Conservation (phyloP, 129 eudicot species). For the Flaveria ramosissima region DNA sequence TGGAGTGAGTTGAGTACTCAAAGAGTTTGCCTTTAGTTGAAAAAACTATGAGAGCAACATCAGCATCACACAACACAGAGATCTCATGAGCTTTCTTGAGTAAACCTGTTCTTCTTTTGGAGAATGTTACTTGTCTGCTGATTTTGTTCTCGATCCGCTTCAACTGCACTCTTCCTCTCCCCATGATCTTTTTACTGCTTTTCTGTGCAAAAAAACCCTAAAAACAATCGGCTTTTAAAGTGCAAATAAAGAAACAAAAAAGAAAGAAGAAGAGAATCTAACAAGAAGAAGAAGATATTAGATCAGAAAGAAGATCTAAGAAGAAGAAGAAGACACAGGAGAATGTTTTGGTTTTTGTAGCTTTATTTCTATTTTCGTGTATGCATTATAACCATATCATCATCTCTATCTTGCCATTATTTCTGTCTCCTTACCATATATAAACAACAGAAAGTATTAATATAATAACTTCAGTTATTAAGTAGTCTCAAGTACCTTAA, state of each 20-base stretch:
- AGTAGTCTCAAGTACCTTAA: not conserved
- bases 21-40: conserved; percentile 78
- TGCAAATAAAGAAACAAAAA: too few relatives aligned
- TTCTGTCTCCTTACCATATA: conserved; percentile 26
- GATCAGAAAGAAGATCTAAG: not conserved
- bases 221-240: too few relatives aligned
- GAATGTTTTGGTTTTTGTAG: conserved; percentile 18
- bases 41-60: conserved; percentile 75
- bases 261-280: not conserved
- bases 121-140: conserved; percentile 83
- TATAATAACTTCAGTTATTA: not conserved
- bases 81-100: conserved; percentile 89
- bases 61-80: conserved; percentile 71
- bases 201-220: too few relatives aligned
- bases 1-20: conserved; percentile 79
- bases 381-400: conserved; percentile 20
- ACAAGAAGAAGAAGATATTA: too few relatives aligned
- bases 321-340: conserved; percentile 14
- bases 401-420: conserved; percentile 18
- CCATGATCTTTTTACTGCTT: conserved; percentile 39
- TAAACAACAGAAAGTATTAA: conserved; percentile 10
- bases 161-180: conserved; percentile 87
- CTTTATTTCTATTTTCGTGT: conserved; percentile 40
- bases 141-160: conserved; percentile 88
- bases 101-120: conserved; percentile 79